phyloP scores from a whole-genome alignment of 441 rosid genomes.

The Arabidopsis hybrid region DNA sequence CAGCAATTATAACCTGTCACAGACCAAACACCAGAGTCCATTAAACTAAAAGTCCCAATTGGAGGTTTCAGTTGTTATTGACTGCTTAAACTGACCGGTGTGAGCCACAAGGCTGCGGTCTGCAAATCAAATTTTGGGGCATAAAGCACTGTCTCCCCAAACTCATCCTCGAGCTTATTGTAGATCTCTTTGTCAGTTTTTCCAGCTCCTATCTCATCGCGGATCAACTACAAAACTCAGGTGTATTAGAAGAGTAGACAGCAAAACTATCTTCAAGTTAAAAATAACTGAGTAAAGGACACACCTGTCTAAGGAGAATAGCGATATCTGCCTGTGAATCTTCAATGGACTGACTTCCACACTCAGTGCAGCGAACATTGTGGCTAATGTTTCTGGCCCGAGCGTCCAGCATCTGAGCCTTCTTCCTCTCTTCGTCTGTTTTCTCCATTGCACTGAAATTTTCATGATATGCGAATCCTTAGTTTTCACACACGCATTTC shows the following conservation, averaged over 20 bases:
- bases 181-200: conserved; percentile 89
- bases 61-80: conserved; percentile 2
- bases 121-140: conserved; percentile 92
- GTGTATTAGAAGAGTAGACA: conserved; percentile 9
- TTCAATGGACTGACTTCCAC: conserved; percentile 98
- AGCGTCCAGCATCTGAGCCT: conserved; percentile 71
- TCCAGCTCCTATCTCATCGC: conserved; percentile 84
- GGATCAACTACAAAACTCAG: conserved; percentile 69
- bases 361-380: conserved; percentile 93
- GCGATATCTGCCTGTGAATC: conserved; percentile 98
- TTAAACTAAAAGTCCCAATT: conserved; percentile 7
- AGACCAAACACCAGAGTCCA: conserved; percentile 24
- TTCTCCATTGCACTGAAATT: conserved; percentile 55
- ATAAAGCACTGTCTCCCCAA: conserved; percentile 92
- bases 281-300: conserved; percentile 18
- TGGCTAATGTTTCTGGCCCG: conserved; percentile 92
- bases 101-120: conserved; percentile 92
- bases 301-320: conserved; percentile 85
- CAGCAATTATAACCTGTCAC: conserved; percentile 74
- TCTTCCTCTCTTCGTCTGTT: conserved; percentile 71
- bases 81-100: conserved; percentile 70
- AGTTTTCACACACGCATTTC: conserved; percentile 36
- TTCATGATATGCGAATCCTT: background rate
- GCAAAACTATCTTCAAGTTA: background rate
- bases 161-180: conserved; percentile 91